Conservation (phyloP, 1,284 basidiomycete genomes). For the Volvariella volvacea region DNA sequence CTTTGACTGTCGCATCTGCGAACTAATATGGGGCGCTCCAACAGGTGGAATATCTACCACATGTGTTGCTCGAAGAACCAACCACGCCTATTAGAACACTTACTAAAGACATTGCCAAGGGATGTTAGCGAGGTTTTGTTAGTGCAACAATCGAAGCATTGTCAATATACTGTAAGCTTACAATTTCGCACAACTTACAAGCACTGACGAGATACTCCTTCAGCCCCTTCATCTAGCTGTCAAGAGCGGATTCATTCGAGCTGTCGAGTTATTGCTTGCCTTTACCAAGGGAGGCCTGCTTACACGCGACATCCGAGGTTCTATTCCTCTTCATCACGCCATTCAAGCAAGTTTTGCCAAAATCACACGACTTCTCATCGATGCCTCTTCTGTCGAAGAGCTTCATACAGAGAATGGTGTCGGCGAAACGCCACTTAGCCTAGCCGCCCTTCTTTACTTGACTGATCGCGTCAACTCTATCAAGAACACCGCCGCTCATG, state of each 20-base stretch:
- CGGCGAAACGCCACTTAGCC: slow-evolving; percentile 46
- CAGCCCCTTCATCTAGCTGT: slow-evolving; percentile 49
- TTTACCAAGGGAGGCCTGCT: slow-evolving; percentile 26
- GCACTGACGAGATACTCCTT: slow-evolving; percentile 1
- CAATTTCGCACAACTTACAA: not conserved
- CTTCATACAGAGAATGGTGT: slow-evolving; percentile 46
- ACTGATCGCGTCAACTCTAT: too few species aligned
- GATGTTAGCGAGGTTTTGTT: slow-evolving; percentile 37
- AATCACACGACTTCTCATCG: slow-evolving; percentile 31
- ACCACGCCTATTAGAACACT: slow-evolving; percentile 29
- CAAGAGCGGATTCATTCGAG: slow-evolving; percentile 17
- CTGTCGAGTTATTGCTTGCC: slow-evolving; percentile 29
- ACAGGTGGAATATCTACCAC: slow-evolving; percentile 52
- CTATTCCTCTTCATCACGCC: slow-evolving; percentile 41
- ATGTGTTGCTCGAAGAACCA: slow-evolving; percentile 26
- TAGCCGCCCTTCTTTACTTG: slow-evolving; percentile 18
- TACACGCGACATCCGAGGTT: slow-evolving; percentile 34
- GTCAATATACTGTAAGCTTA: slow-evolving; percentile 5
- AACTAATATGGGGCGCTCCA: slow-evolving; percentile 3
- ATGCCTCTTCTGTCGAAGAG: slow-evolving; percentile 27
- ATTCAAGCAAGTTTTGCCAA: slow-evolving; percentile 23
- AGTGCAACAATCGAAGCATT: slow-evolving; percentile 35
- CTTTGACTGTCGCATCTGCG: too few species aligned
- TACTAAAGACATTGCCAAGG: slow-evolving; percentile 40
- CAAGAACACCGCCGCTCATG: too few species aligned